Conservation (phyloP, 169 alveolate species). For the Plasmodium gaboni region DNA sequence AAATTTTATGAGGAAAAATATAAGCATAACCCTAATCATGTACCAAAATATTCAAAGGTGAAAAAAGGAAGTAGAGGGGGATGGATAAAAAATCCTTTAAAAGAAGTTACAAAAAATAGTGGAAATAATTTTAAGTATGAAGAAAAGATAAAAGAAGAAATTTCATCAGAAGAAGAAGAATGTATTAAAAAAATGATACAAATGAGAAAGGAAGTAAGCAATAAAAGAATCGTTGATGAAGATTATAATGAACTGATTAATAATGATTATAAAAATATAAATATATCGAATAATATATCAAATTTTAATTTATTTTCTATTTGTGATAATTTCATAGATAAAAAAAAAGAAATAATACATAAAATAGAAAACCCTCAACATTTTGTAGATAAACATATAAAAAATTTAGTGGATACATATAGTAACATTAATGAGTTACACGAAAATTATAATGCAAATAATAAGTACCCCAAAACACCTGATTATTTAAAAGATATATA, state of each 20-base stretch:
- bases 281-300: background rate
- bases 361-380: conserved; percentile 59
- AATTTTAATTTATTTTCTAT: conserved; percentile 35
- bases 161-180: conserved; percentile 41
- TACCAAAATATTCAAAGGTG: conserved; percentile 64
- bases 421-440: conserved; percentile 47
- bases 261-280: background rate
- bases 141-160: conserved; percentile 61
- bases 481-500: conserved; percentile 33
- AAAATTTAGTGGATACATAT: conserved; percentile 26
- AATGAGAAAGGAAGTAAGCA: conserved; percentile 22
- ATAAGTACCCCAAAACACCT: conserved; percentile 44
- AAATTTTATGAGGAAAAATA: conserved; percentile 70
- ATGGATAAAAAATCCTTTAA: conserved; percentile 70
- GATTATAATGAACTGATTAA: background rate
- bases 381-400: conserved; percentile 69
- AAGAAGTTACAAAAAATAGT: conserved; percentile 68
- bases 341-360: conserved; percentile 63
- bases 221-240: too few relatives aligned
- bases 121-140: conserved; percentile 64
- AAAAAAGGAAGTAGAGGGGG: conserved; percentile 75
- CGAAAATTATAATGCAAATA: conserved; percentile 16
- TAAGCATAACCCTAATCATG: conserved; percentile 55
- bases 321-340: conserved; percentile 69
- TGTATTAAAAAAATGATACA: conserved; percentile 50